Conservation (phyloP, 306 rosid species). For the Lupinus albus region DNA sequence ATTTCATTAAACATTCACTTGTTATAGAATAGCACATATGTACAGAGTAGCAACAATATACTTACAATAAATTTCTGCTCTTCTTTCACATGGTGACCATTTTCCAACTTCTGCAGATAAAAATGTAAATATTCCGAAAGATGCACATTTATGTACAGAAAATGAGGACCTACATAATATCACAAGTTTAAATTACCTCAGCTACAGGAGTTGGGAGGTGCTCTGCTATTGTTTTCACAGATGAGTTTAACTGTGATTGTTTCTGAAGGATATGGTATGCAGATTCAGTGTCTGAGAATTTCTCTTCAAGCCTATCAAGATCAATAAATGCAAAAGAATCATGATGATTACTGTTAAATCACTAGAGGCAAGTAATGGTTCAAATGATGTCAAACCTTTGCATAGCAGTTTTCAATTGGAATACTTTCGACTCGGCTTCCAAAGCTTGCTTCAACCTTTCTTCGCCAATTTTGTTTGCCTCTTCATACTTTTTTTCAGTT, state of each 20-base stretch:
- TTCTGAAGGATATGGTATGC: slow-evolving; percentile 69
- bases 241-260: slow-evolving; percentile 54
- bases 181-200: slow-evolving; percentile 44
- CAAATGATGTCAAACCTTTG: slow-evolving; percentile 59
- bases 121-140: slow-evolving; percentile 11
- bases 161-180: slow-evolving; percentile 5
- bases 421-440: slow-evolving; percentile 77
- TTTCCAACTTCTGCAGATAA: slow-evolving; percentile 62
- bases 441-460: slow-evolving; percentile 84
- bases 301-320: slow-evolving; percentile 51
- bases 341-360: slow-evolving; percentile 30
- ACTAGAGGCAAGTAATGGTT: slow-evolving; percentile 1
- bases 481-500: slow-evolving; percentile 73
- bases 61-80: slow-evolving; percentile 59
- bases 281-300: slow-evolving; percentile 68
- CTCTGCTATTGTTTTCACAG: slow-evolving; percentile 61
- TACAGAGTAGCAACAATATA: neutral
- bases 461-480: slow-evolving; percentile 75
- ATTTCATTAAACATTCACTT: slow-evolving; percentile 23
- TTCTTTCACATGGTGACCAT: slow-evolving; percentile 63
- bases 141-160: neutral
- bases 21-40: neutral
- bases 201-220: slow-evolving; percentile 53
- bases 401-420: slow-evolving; percentile 75
- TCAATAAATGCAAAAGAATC: neutral